A percentile compares a stretch with the other conserved stretches of the same genome.
These are phyloP conservation scores for Kodamaea fungicola DNA, from an alignment of 1,139 yeast species.

Conservation along the genomic window DNA sequence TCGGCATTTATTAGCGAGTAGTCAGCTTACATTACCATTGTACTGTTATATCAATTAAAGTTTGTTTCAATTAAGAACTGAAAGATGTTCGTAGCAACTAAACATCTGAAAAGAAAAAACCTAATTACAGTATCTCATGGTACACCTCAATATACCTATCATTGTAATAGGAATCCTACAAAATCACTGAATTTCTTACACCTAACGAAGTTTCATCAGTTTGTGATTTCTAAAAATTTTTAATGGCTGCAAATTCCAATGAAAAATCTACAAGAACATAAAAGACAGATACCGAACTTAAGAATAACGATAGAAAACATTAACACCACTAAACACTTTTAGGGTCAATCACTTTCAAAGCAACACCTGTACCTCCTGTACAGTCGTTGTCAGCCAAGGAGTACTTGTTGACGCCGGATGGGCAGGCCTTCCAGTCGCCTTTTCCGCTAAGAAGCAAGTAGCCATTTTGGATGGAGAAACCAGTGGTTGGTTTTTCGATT, in stretches of 20 bases:
- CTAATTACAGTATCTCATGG: no score
- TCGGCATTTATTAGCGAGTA: no score
- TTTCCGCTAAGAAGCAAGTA: conserved; percentile 19
- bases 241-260: not conserved
- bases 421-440: conserved; percentile 23
- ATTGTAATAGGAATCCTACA: no score
- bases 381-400: conserved; percentile 25
- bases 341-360: conserved; percentile 13
- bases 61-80: no score
- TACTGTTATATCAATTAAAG: no score
- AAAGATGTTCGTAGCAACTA: no score
- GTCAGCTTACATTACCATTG: no score
- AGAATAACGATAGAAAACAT: not conserved
- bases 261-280: not conserved
- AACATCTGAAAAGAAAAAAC: no score
- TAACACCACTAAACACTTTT: not conserved
- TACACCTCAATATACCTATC: no score
- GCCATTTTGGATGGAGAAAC: conserved; percentile 21
- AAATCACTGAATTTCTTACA: no score
- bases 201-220: no score
- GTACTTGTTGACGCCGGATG: conserved; percentile 21
- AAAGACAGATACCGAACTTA: not conserved
- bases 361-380: conserved; percentile 24
- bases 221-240: no score
- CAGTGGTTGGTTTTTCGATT: conserved; percentile 19